These are phyloP conservation scores for Parathielavia hyrcaniae DNA, from an alignment of 495 filamentous ascomycete genomes.

Conservation along the genomic window DNA sequence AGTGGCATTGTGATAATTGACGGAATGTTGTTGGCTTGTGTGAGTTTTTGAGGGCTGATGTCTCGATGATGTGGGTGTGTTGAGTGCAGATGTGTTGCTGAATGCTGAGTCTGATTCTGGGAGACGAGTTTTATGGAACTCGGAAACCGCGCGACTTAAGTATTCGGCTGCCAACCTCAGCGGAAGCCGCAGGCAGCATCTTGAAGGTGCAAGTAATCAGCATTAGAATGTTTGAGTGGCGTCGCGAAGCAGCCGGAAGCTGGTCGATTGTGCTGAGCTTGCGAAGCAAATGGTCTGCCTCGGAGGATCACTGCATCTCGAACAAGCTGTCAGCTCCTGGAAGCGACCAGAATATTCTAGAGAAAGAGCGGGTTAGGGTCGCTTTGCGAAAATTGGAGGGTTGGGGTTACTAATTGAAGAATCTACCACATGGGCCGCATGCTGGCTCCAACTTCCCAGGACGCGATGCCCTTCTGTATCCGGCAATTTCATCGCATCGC, in stretches of 20 bases:
- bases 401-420: slow-evolving; percentile 1
- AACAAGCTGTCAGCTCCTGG: slow-evolving; percentile 4
- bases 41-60: neutral
- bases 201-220: neutral
- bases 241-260: slow-evolving; percentile 15
- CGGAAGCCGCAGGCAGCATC: neutral
- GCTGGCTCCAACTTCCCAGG: too few species aligned
- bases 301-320: neutral
- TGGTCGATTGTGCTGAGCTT: slow-evolving; percentile 7
- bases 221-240: neutral
- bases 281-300: slow-evolving; percentile 9
- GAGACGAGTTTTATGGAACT: slow-evolving; percentile 11
- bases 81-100: neutral
- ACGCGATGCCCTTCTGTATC: too few species aligned
- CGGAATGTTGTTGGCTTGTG: neutral
- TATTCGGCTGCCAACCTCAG: neutral
- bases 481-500: too few species aligned
- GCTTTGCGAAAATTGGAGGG: neutral
- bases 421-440: too few species aligned
- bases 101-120: neutral
- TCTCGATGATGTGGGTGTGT: neutral
- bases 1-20: neutral
- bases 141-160: slow-evolving; percentile 6
- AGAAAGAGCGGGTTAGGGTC: neutral
- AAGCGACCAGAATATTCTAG: slow-evolving; percentile 9